These are phyloP conservation scores for Pseudopithomyces maydicus DNA, from an alignment of 2,329 filamentous ascomycete species.

Conservation along the genomic window DNA sequence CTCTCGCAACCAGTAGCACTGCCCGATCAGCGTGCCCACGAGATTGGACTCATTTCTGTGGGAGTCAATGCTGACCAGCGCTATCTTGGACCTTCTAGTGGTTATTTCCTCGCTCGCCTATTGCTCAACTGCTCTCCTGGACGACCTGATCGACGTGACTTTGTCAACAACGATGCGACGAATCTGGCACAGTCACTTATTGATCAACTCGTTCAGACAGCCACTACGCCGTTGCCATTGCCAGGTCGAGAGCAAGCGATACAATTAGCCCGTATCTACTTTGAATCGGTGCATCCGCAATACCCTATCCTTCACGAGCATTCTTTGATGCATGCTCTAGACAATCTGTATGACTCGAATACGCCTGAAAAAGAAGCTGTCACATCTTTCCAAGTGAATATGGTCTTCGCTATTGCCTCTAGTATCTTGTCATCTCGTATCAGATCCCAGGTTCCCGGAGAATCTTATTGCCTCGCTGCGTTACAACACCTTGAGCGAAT, in stretches of 20 bases:
- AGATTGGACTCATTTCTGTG: slow-evolving; percentile 60
- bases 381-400: slow-evolving; percentile 55
- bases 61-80: slow-evolving; percentile 52
- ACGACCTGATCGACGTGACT: background rate
- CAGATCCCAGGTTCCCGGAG: slow-evolving; percentile 52
- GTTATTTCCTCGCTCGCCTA: slow-evolving; percentile 58
- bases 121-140: slow-evolving; percentile 48
- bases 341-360: slow-evolving; percentile 27
- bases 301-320: slow-evolving; percentile 58
- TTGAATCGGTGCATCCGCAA: slow-evolving; percentile 54
- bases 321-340: slow-evolving; percentile 18
- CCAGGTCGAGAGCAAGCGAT: slow-evolving; percentile 44
- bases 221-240: slow-evolving; percentile 11
- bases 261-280: slow-evolving; percentile 54
- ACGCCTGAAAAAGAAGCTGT: background rate
- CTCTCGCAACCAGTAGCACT: background rate
- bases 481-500: slow-evolving; percentile 54
- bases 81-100: slow-evolving; percentile 62
- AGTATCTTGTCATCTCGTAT: slow-evolving; percentile 52
- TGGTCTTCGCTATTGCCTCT: slow-evolving; percentile 59
- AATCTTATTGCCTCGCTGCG: slow-evolving; percentile 57
- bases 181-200: slow-evolving; percentile 8
- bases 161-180: background rate
- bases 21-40: slow-evolving; percentile 41
- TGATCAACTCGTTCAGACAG: slow-evolving; percentile 13